phyloP scores from a whole-genome alignment of 2,329 filamentous ascomycete species.

The Phialophora chinensis region DNA sequence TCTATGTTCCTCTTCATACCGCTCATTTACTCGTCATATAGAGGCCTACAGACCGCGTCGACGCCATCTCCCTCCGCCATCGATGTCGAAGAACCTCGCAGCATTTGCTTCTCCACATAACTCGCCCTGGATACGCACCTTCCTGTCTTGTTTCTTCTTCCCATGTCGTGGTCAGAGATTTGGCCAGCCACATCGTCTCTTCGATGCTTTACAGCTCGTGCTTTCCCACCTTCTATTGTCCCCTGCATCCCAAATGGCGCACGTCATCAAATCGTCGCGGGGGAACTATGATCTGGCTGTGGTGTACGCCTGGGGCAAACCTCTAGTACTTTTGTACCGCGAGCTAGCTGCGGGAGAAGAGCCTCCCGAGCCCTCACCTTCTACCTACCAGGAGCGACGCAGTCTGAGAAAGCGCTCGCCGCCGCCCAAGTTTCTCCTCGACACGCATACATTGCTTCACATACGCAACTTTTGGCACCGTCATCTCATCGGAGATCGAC shows the following conservation, averaged over 20 bases:
- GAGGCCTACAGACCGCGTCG: constrained; percentile 32
- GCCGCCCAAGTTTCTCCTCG: constrained; percentile 33
- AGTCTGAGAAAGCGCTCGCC: constrained; percentile 19
- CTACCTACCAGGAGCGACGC: constrained; percentile 6
- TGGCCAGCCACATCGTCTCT: constrained; percentile 32
- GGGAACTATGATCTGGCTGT: constrained; percentile 36
- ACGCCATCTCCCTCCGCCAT: constrained; percentile 24
- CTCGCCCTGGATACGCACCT: constrained; percentile 34
- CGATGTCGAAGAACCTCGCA: constrained; percentile 35
- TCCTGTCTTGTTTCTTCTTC: constrained; percentile 35
- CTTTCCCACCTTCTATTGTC: constrained; percentile 45
- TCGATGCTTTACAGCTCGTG: constrained; percentile 40
- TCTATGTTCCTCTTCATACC: not conserved
- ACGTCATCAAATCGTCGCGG: constrained; percentile 27
- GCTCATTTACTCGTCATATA: constrained; percentile 8
- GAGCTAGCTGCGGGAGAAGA: not conserved
- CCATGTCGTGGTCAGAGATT: constrained; percentile 21
- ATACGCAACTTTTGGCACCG: constrained; percentile 53
- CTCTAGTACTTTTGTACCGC: constrained; percentile 40
- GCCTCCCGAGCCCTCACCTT: constrained; percentile 27
- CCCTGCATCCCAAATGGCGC: constrained; percentile 30
- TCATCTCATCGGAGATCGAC: constrained; percentile 43
- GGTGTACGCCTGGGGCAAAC: constrained; percentile 41
- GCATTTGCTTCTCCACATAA: constrained; percentile 31
- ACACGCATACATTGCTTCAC: constrained; percentile 46